Conservation (phyloP, 371 early-diverging fungal species). For the Coemansia sp. region DNA sequence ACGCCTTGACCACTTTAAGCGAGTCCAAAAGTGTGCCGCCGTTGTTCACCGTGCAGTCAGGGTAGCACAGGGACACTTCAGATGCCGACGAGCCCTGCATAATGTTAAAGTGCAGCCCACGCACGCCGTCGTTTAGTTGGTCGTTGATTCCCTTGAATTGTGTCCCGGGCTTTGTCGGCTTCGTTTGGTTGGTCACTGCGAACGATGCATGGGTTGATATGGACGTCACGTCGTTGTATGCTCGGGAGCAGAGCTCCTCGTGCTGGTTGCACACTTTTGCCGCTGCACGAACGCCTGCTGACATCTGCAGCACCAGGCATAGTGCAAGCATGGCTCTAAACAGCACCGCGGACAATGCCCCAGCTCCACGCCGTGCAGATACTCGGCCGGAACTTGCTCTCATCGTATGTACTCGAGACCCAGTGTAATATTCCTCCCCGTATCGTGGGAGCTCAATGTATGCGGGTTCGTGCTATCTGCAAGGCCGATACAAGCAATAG, state of each 20-base stretch:
- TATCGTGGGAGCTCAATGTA: too few relatives aligned
- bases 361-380: slow-evolving; percentile 9
- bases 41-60: slow-evolving; percentile 37
- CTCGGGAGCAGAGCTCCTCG: slow-evolving; percentile 40
- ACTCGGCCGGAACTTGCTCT: neutral
- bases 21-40: slow-evolving; percentile 37
- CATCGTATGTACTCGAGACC: slow-evolving; percentile 9
- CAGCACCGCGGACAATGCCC: slow-evolving; percentile 15
- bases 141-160: slow-evolving; percentile 39
- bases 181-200: slow-evolving; percentile 19
- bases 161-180: slow-evolving; percentile 26
- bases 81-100: slow-evolving; percentile 23
- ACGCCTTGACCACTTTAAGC: slow-evolving; percentile 31
- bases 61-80: slow-evolving; percentile 32
- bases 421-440: too few relatives aligned
- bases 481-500: neutral
- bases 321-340: neutral
- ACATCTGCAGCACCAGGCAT: slow-evolving; percentile 10
- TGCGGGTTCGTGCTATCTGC: neutral
- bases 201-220: slow-evolving; percentile 45
- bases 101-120: slow-evolving; percentile 45
- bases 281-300: slow-evolving; percentile 10
- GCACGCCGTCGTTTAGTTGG: slow-evolving; percentile 46
- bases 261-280: slow-evolving; percentile 38
- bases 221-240: slow-evolving; percentile 41